Percentiles rank a stretch among this genome's conserved stretches.
These are phyloP conservation scores for Phytopythium aichiense DNA, from an alignment of 352 stramenopile species.

Conservation along the genomic window DNA sequence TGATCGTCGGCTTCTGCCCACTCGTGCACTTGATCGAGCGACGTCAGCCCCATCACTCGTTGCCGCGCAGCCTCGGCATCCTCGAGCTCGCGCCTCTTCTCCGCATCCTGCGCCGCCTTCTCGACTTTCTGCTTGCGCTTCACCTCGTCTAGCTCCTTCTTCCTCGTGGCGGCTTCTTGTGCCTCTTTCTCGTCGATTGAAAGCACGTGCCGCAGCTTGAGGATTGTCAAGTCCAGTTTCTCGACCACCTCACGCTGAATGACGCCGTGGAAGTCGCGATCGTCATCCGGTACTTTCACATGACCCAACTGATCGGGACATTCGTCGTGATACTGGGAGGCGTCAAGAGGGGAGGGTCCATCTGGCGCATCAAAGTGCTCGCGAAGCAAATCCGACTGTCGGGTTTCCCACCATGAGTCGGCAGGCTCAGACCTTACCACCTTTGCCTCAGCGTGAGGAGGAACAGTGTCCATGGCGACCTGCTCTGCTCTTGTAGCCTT, in stretches of 20 bases:
- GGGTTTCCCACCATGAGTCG: not conserved
- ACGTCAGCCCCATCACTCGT: constrained; percentile 50
- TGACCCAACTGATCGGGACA: not conserved
- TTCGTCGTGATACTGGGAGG: not conserved
- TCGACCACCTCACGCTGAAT: constrained; percentile 43
- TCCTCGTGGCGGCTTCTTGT: constrained; percentile 19
- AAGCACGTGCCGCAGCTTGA: constrained; percentile 55
- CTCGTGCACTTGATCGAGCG: constrained; percentile 34
- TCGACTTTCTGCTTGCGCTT: constrained; percentile 10
- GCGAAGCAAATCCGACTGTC: constrained; percentile 21
- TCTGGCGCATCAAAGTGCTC: constrained; percentile 11
- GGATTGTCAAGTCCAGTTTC: constrained; percentile 61
- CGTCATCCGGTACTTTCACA: too few species aligned
- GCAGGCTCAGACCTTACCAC: not conserved
- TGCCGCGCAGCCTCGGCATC: constrained; percentile 31
- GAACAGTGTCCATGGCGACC: not conserved
- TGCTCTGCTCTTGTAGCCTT: constrained; percentile 4
- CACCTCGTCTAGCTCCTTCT: constrained; percentile 4
- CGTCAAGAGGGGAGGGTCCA: not conserved
- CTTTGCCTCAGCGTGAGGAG: not conserved
- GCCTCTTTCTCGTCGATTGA: constrained; percentile 46
- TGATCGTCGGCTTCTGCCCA: constrained; percentile 28
- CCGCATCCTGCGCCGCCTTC: constrained; percentile 18
- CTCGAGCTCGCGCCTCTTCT: constrained; percentile 21
- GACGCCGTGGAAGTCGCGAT: constrained; percentile 24